Evolutionary conservation across 495 filamentous ascomycete genomes (phyloP).

Genomic region (Rostrohypoxylon terebratum): DNA sequence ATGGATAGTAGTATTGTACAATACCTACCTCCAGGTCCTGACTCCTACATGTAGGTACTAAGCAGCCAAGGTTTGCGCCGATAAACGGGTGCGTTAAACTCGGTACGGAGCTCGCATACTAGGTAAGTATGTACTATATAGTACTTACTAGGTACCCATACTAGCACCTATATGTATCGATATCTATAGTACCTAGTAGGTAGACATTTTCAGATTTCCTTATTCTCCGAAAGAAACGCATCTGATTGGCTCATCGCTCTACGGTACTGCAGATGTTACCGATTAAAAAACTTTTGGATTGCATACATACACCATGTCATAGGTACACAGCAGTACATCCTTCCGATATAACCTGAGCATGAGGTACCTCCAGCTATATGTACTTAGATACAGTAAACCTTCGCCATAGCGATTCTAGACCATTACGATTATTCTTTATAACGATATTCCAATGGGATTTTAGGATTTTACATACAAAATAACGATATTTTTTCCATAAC

Average conservation of each 20-base stretch:
- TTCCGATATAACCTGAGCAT: neutral
- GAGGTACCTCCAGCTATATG: neutral
- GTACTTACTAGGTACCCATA: neutral
- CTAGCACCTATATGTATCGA: too few species aligned
- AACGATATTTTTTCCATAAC: too few species aligned
- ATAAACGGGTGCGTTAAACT: neutral
- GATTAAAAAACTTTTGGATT: too few species aligned
- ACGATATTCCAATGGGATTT: too few species aligned
- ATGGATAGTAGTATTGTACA: too few species aligned
- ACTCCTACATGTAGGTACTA: too few species aligned
- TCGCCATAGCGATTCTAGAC: too few species aligned
- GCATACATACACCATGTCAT: neutral
- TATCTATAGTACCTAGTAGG: neutral
- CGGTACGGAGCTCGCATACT: neutral
- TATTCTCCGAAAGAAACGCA: conserved; percentile 9
- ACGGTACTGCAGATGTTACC: neutral
- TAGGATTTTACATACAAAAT: too few species aligned
- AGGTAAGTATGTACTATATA: neutral
- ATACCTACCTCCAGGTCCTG: too few species aligned
- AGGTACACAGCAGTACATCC: neutral
- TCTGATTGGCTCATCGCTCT: conserved; percentile 26
- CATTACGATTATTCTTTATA: too few species aligned
- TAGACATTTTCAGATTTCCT: conserved; percentile 3
- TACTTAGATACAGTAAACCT: neutral
- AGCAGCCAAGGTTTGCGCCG: neutral